phyloP scores from a whole-genome alignment of 2,329 filamentous ascomycete genomes.

The Pseudogymnoascus sp. region DNA sequence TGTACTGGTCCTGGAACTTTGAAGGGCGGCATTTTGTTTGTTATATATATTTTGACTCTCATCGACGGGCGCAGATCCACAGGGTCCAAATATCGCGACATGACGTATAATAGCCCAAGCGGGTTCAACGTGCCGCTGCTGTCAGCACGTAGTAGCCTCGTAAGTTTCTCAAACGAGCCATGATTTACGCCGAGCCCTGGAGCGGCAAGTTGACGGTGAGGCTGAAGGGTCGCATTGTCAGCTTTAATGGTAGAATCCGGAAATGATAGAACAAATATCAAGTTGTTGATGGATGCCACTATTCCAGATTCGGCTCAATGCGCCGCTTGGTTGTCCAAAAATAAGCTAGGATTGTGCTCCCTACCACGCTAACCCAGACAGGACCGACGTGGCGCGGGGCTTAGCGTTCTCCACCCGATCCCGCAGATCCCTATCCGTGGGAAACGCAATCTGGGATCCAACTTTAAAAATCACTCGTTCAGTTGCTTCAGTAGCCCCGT shows the following conservation, averaged over 20 bases:
- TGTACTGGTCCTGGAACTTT: background rate
- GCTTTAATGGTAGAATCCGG: background rate
- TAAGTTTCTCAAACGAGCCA: background rate
- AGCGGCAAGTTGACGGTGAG: background rate
- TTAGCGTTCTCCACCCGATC: background rate
- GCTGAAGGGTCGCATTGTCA: background rate
- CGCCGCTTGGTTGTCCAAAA: background rate
- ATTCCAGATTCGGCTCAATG: background rate
- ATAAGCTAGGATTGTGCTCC: background rate
- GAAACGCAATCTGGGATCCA: background rate
- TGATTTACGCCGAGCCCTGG: background rate
- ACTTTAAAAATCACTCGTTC: background rate
- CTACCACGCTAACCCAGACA: background rate
- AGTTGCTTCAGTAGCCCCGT: background rate
- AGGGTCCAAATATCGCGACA: background rate
- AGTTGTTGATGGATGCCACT: background rate
- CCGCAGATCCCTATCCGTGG: background rate
- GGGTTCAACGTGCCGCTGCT: background rate
- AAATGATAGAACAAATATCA: background rate
- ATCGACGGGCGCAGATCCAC: background rate
- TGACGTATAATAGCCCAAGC: background rate
- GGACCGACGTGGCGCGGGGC: background rate
- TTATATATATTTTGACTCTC: background rate
- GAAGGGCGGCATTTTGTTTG: background rate
- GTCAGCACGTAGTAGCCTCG: background rate